These are phyloP conservation scores for Camellia oleifera DNA, from an alignment of 179 eudicot genomes.

Conservation along the genomic window DNA sequence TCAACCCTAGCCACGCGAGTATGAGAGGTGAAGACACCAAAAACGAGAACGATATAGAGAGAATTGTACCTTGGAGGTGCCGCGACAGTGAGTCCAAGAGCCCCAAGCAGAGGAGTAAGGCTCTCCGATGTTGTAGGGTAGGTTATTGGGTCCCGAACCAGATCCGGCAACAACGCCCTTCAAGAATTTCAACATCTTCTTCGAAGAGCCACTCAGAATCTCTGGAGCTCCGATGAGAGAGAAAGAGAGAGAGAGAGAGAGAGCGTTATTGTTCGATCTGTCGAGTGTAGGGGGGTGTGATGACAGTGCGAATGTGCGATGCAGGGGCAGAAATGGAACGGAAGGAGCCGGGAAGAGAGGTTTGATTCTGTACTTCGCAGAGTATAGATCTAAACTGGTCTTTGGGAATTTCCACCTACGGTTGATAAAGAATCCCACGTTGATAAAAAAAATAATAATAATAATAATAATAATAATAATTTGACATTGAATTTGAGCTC, in stretches of 20 bases:
- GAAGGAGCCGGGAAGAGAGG: not conserved
- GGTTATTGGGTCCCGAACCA: slow-evolving; percentile 81
- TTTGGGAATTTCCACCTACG: not conserved
- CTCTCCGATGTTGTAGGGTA: slow-evolving; percentile 87
- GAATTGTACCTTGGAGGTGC: slow-evolving; percentile 72
- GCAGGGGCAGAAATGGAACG: not conserved
- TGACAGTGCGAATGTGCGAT: slow-evolving; percentile 2
- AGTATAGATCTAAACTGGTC: not conserved
- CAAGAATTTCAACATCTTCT: slow-evolving; percentile 73
- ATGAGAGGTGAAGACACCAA: not conserved
- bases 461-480: too few relatives aligned
- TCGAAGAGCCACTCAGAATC: not conserved
- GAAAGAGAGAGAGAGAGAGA: not conserved
- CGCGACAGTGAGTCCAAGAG: slow-evolving; percentile 83
- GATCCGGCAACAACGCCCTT: slow-evolving; percentile 94
- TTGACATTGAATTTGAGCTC: too few relatives aligned
- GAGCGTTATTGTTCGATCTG: not conserved
- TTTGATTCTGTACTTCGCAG: not conserved
- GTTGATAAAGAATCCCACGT: too few relatives aligned
- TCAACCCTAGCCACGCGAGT: not conserved
- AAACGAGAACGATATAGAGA: not conserved
- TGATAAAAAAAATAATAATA: too few relatives aligned
- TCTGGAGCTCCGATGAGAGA: not conserved
- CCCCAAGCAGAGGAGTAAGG: slow-evolving; percentile 95
- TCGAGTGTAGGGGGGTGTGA: not conserved